Evolutionary conservation across 176 grass and related monocot species (phyloP).

Genomic region (Musa beccarii): DNA sequence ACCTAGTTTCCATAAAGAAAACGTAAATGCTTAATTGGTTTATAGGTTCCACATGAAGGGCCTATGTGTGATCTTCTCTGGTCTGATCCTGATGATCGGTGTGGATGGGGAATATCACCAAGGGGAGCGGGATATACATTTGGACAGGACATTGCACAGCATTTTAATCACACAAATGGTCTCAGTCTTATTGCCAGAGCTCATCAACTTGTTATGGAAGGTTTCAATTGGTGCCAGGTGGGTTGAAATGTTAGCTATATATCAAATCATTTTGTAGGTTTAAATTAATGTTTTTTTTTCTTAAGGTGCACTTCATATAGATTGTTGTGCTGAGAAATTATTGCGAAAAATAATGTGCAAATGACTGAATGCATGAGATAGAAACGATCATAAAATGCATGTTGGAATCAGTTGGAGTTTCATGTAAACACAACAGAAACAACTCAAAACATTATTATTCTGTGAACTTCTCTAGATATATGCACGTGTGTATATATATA

Average conservation of each 20-base stretch:
- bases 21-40: neutral
- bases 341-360: too few relatives aligned
- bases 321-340: too few relatives aligned
- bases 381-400: too few relatives aligned
- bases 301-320: neutral
- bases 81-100: constrained; percentile 95
- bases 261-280: too few relatives aligned
- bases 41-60: constrained; percentile 94
- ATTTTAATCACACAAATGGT: constrained; percentile 95
- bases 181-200: constrained; percentile 82
- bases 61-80: constrained; percentile 97
- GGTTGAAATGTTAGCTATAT: neutral
- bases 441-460: too few relatives aligned
- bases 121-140: constrained; percentile 96
- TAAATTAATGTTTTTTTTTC: neutral
- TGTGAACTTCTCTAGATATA: too few relatives aligned
- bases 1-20: neutral
- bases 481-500: too few relatives aligned
- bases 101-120: constrained; percentile 97
- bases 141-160: constrained; percentile 91
- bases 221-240: constrained; percentile 96
- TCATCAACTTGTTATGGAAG: constrained; percentile 99
- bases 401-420: too few relatives aligned
- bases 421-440: too few relatives aligned
- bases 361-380: too few relatives aligned